Evolutionary conservation across 148 eudicot genomes (phyloP).

Genomic region (Nepenthes gracilis): DNA sequence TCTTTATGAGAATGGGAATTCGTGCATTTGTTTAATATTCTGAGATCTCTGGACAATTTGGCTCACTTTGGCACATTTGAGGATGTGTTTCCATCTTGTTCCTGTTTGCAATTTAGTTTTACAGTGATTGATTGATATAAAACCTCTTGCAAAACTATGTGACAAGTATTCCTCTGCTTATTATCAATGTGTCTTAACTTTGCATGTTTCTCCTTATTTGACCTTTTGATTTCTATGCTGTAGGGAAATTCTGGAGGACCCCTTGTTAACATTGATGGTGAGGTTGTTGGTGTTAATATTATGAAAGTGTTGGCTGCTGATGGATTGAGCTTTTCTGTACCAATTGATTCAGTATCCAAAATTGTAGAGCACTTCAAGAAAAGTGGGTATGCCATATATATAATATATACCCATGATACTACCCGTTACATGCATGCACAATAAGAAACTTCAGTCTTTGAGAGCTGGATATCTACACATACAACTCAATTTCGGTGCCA

Average conservation of each 20-base stretch:
- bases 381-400: conserved; percentile 48
- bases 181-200: neutral
- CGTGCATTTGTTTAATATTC: too few species aligned
- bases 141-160: too few species aligned
- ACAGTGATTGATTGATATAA: too few species aligned
- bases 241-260: conserved; percentile 99
- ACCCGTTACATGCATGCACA: neutral
- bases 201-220: conserved; percentile 2
- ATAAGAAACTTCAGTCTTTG: neutral
- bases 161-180: too few species aligned
- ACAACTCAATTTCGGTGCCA: conserved; percentile 45
- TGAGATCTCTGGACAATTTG: too few species aligned
- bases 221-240: conserved; percentile 3
- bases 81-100: too few species aligned
- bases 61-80: too few species aligned
- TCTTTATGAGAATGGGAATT: too few species aligned
- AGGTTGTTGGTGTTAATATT: conserved; percentile 77
- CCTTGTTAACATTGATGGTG: conserved; percentile 89
- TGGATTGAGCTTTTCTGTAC: conserved; percentile 89
- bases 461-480: neutral
- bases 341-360: conserved; percentile 73
- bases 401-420: neutral
- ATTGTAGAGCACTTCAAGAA: conserved; percentile 79
- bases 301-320: conserved; percentile 78
- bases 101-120: too few species aligned